phyloP scores from a whole-genome alignment of 2,329 filamentous ascomycete species.

The Fusarium pininemorale region DNA sequence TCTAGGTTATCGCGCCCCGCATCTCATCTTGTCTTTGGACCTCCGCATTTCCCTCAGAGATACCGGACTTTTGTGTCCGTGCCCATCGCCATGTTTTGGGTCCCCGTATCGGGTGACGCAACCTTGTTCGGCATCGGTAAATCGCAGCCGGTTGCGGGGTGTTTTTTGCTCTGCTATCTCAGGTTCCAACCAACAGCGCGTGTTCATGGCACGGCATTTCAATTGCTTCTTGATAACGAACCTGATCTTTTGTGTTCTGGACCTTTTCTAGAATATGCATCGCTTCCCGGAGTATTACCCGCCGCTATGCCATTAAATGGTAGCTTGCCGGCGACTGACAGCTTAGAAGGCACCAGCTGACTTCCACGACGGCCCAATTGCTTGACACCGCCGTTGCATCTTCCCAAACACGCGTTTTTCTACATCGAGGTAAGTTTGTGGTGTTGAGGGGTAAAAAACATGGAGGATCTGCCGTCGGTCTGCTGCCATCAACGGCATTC shows the following conservation, averaged over 20 bases:
- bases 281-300: not conserved
- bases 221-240: not conserved
- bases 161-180: constrained; percentile 1
- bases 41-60: constrained; percentile 23
- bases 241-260: not conserved
- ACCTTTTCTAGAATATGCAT: not conserved
- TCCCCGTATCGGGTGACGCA: constrained; percentile 22
- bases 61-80: constrained; percentile 28
- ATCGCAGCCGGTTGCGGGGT: constrained; percentile 16
- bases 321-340: not conserved
- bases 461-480: not conserved
- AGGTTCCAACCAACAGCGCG: not conserved
- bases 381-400: not conserved
- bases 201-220: not conserved
- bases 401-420: not conserved
- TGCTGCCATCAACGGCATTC: not conserved
- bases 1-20: constrained; percentile 29
- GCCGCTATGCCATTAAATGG: not conserved
- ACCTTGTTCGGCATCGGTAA: constrained; percentile 25
- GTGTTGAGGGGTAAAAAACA: not conserved
- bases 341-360: not conserved
- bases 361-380: not conserved
- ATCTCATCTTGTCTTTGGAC: not conserved
- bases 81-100: not conserved
- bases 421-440: not conserved